These are phyloP conservation scores for Ambrosia hybrid DNA, from an alignment of 140 eudicot species.

Conservation along the genomic window DNA sequence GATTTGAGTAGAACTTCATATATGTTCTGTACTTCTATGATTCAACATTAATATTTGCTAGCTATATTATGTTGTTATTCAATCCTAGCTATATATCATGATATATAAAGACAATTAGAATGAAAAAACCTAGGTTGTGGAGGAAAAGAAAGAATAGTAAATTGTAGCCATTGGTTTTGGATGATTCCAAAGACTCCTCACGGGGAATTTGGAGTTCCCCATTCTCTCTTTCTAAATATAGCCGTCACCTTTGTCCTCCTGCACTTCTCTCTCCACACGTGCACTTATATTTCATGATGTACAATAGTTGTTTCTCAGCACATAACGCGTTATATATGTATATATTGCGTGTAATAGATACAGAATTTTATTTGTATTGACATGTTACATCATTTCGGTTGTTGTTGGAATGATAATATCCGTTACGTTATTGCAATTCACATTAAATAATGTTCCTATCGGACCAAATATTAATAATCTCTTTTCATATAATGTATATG, in stretches of 20 bases:
- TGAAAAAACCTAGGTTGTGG: neutral
- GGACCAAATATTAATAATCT: too few relatives aligned
- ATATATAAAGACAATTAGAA: neutral
- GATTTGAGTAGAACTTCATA: too few relatives aligned
- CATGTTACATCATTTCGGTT: too few relatives aligned
- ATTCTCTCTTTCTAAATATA: slow-evolving; percentile 45
- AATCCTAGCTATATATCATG: neutral
- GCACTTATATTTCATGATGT: slow-evolving; percentile 35
- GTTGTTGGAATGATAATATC: too few relatives aligned
- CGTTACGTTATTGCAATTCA: too few relatives aligned
- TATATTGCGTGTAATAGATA: neutral
- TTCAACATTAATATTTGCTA: too few relatives aligned
- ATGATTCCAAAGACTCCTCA: slow-evolving; percentile 85
- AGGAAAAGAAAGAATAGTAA: slow-evolving; percentile 29
- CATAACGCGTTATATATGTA: neutral
- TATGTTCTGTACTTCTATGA: too few relatives aligned
- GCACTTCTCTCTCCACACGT: slow-evolving; percentile 50
- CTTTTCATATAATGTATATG: too few relatives aligned
- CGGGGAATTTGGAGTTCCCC: neutral
- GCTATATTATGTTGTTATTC: too few relatives aligned
- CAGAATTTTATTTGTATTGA: too few relatives aligned
- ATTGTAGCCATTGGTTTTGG: slow-evolving; percentile 34
- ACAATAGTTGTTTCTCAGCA: slow-evolving; percentile 5
- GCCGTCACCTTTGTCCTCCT: slow-evolving; percentile 80
- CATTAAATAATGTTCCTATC: too few relatives aligned